Evolutionary conservation across 441 rosid species (phyloP).

Genomic region (Gossypium gossypioides): DNA sequence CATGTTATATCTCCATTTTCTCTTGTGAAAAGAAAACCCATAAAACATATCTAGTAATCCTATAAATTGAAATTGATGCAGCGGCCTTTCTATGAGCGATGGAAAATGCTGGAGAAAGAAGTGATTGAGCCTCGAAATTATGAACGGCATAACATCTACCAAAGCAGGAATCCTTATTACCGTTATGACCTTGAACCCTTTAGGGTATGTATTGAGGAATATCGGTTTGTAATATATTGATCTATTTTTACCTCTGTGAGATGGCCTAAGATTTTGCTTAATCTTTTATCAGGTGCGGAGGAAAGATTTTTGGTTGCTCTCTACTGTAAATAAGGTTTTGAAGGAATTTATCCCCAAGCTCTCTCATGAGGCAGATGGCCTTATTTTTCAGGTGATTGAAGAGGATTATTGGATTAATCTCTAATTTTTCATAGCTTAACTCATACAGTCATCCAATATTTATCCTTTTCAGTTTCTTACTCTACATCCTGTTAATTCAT

Average conservation of each 20-base stretch:
- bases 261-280: conserved; percentile 20
- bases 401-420: conserved; percentile 10
- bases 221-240: not conserved
- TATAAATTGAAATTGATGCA: conserved; percentile 30
- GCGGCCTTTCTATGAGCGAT: conserved; percentile 93
- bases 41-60: not conserved
- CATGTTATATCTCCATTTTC: not conserved
- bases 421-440: not conserved
- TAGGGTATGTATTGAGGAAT: conserved; percentile 51
- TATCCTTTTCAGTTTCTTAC: not conserved
- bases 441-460: not conserved
- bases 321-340: conserved; percentile 72
- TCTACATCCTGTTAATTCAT: not conserved
- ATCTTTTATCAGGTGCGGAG: conserved; percentile 70
- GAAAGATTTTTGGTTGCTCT: conserved; percentile 96
- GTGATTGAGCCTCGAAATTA: conserved; percentile 81
- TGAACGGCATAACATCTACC: conserved; percentile 67
- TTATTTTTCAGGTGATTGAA: conserved; percentile 81
- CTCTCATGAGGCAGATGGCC: conserved; percentile 97
- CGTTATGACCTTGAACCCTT: conserved; percentile 96
- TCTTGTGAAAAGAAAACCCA: not conserved
- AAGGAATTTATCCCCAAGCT: conserved; percentile 91
- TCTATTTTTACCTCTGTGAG: conserved; percentile 8
- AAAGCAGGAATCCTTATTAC: conserved; percentile 58
- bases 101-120: conserved; percentile 96